Base-by-base conservation (phyloP, 2,329 filamentous ascomycete genomes). In the Aureobasidium sp. region DNA sequence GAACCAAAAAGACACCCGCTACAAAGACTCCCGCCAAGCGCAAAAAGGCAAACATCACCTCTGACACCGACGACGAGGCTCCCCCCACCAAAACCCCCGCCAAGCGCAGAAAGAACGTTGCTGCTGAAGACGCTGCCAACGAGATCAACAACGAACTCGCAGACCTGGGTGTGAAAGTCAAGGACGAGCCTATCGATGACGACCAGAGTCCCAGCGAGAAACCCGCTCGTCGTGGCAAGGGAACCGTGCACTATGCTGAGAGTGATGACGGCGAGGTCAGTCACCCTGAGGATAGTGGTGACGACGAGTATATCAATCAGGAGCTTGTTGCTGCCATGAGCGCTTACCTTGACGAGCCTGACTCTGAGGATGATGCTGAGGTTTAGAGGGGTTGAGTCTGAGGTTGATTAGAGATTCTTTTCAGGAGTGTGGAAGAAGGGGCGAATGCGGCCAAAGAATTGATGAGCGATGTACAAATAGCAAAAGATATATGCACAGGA, bases 21-120 rank as follows among this genome's bases (percentile, higher is more conserved):
- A n/a, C 27, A 39, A 52, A 55, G n/a, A 17, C 48, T 20, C n/a
- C 59, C 6, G 25, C 36, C 5, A 61, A 51, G 29, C 37, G 59
- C 59, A 51, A 37, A 17, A 51, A 36, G 39, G 17, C 34, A 68
- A 86, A 87, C 71, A 83, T 80, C 27, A 75, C 74, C 3, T 76
- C 74, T 0, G 85, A 85, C 67, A 89, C 86, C 27, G 68, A 86
- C 62, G 64, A 82, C 78, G 17, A 42, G n/a, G 15, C 42, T 5
- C 31, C 45, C 20, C 42, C 25, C 52, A 57, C 15, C 17, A 51
- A 61, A 36, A 41, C 58, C 12, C 36, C 58, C 4, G 17, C 22
- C 6, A 61, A 48, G n/a, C 25, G 58, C 47, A 27, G 49, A 8
- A 49, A 42, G 37, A 25, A 17, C 3, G 8, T 29, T 3, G 15